phyloP scores from a whole-genome alignment of 2,329 filamentous ascomycete genomes.

The Diplodia corticola region DNA sequence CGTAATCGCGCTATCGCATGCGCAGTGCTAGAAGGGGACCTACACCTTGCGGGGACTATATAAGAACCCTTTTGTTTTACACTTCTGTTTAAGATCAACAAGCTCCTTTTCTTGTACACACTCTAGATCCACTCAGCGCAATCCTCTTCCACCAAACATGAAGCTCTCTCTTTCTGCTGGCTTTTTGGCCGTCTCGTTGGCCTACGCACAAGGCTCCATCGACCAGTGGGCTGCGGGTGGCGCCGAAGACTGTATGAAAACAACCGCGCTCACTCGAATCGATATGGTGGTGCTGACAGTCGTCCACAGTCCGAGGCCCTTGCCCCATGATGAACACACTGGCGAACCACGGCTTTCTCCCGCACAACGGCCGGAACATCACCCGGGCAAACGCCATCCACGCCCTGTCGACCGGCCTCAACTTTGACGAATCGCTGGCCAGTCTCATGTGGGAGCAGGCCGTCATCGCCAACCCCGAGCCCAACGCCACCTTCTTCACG shows the following conservation, averaged over 20 bases:
- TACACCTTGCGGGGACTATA: not conserved
- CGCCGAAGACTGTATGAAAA: conserved; percentile 12
- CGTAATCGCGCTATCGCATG: not conserved
- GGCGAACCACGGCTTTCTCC: conserved; percentile 54
- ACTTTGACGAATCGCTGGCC: conserved; percentile 46
- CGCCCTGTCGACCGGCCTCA: conserved; percentile 45
- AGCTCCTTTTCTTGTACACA: not conserved
- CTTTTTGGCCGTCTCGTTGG: not conserved
- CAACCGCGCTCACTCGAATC: not conserved
- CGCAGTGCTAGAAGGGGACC: not conserved
- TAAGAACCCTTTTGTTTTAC: not conserved
- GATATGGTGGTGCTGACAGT: not conserved
- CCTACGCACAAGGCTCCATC: not conserved
- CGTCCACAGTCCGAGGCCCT: conserved; percentile 34
- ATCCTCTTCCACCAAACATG: not conserved
- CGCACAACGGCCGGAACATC: conserved; percentile 48
- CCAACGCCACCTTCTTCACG: conserved; percentile 12
- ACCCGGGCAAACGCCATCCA: conserved; percentile 41
- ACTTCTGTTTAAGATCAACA: not conserved
- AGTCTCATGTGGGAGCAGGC: conserved; percentile 48
- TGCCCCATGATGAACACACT: conserved; percentile 56
- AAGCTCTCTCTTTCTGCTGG: not conserved
- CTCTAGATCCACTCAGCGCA: not conserved
- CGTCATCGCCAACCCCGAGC: conserved; percentile 27
- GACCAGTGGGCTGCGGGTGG: not conserved